Evolutionary conservation across 768 basidiomycete genomes (phyloP).

Genomic region (Xerocomellus amylosporus): DNA sequence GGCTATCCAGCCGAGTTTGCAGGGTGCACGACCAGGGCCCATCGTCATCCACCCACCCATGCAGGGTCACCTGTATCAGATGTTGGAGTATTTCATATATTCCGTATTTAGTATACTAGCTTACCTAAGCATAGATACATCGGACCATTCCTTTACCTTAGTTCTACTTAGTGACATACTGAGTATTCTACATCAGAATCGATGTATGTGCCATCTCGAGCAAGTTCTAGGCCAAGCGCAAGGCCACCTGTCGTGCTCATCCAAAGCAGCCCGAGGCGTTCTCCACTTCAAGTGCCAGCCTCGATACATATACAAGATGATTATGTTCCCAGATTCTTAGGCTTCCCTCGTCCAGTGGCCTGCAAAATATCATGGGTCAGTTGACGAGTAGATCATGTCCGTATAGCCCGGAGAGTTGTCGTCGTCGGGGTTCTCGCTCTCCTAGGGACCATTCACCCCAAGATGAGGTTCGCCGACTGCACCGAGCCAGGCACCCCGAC

Average conservation of each 20-base stretch:
- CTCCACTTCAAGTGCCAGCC: conserved; percentile 20
- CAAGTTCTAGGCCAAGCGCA: conserved; percentile 15
- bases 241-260: conserved; percentile 17
- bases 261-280: conserved; percentile 15
- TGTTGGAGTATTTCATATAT: too few relatives aligned
- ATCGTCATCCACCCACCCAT: conserved; percentile 22
- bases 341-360: background rate
- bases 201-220: conserved; percentile 14
- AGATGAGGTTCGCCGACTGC: conserved; percentile 1
- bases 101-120: too few relatives aligned
- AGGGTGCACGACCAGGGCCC: background rate
- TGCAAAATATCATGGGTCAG: conserved; percentile 3
- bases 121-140: too few relatives aligned
- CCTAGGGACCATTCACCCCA: conserved; percentile 1
- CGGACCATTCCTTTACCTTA: too few relatives aligned
- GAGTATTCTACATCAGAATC: conserved; percentile 1
- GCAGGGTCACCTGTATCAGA: conserved; percentile 2
- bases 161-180: too few relatives aligned
- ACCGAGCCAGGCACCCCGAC: background rate
- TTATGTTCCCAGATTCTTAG: conserved; percentile 14
- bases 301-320: conserved; percentile 7
- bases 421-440: background rate
- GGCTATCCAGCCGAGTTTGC: background rate
- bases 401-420: conserved; percentile 8
- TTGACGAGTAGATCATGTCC: conserved; percentile 12